These are phyloP conservation scores for Teratosphaeria gauchensis DNA, from an alignment of 2,329 filamentous ascomycete species.

Conservation along the genomic window DNA sequence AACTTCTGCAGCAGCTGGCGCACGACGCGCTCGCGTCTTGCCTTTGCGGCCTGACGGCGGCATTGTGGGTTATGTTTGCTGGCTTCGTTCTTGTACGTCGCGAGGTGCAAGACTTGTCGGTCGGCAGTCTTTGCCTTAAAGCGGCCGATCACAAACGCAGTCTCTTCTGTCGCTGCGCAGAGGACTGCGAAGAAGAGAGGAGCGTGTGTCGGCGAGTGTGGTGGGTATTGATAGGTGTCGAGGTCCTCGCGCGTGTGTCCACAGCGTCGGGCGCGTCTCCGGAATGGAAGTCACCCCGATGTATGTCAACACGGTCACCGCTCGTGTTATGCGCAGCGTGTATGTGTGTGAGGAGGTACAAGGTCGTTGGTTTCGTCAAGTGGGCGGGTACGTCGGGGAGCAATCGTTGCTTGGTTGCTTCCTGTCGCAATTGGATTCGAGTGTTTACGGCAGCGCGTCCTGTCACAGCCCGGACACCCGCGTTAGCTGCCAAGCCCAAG, in stretches of 20 bases:
- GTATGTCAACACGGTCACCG: neutral
- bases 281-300: neutral
- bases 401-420: neutral
- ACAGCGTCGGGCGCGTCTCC: neutral
- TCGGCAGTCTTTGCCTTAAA: neutral
- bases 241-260: neutral
- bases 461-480: neutral
- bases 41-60: slow-evolving; percentile 25
- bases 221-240: neutral
- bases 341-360: neutral
- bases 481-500: neutral
- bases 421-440: neutral
- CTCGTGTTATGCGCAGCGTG: neutral
- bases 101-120: neutral
- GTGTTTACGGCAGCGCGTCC: neutral
- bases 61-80: slow-evolving; percentile 10
- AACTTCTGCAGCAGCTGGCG: slow-evolving; percentile 16
- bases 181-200: neutral
- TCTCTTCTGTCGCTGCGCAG: neutral
- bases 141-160: neutral
- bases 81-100: neutral
- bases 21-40: slow-evolving; percentile 23
- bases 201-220: neutral
- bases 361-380: neutral
- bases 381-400: neutral